A percentile compares a stretch with the other conserved stretches of the same genome.
Conservation (phyloP, 2,329 filamentous ascomycete species). For the Emmonsiellopsis sp. region DNA sequence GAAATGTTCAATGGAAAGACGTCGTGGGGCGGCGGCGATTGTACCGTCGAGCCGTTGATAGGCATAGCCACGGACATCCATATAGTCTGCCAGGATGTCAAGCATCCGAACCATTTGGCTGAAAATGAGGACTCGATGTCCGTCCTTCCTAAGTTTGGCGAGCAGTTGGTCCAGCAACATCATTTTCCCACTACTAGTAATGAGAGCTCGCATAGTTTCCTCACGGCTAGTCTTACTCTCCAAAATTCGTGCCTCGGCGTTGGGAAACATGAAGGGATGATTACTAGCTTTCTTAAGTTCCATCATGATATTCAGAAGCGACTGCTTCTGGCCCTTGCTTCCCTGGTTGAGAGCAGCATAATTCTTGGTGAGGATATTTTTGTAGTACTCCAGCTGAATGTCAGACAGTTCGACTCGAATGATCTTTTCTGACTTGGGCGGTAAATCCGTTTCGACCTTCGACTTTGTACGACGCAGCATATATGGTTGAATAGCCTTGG, state of each 20-base stretch:
- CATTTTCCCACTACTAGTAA: slow-evolving; percentile 98
- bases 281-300: slow-evolving; percentile 99
- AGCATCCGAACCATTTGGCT: slow-evolving; percentile 99
- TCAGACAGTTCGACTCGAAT: slow-evolving; percentile 96
- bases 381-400: slow-evolving; percentile 95
- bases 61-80: slow-evolving; percentile 84
- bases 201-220: slow-evolving; percentile 82
- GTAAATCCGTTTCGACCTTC: slow-evolving; percentile 91
- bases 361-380: slow-evolving; percentile 94
- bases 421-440: slow-evolving; percentile 97
- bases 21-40: slow-evolving; percentile 75
- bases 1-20: slow-evolving; percentile 95
- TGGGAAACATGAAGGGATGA: slow-evolving; percentile 95
- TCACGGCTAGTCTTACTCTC: slow-evolving; percentile 72
- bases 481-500: slow-evolving; percentile 79
- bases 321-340: slow-evolving; percentile 84
- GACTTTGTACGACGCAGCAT: slow-evolving; percentile 95
- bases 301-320: slow-evolving; percentile 97
- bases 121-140: slow-evolving; percentile 93
- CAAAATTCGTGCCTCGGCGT: slow-evolving; percentile 81
- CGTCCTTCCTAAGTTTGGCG: slow-evolving; percentile 83
- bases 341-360: slow-evolving; percentile 91
- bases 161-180: slow-evolving; percentile 96
- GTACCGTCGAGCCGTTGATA: slow-evolving; percentile 94
- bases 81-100: slow-evolving; percentile 89